Evolutionary conservation across 73 alveolate species (phyloP).

Genomic region (Strombidium stylifer): DNA sequence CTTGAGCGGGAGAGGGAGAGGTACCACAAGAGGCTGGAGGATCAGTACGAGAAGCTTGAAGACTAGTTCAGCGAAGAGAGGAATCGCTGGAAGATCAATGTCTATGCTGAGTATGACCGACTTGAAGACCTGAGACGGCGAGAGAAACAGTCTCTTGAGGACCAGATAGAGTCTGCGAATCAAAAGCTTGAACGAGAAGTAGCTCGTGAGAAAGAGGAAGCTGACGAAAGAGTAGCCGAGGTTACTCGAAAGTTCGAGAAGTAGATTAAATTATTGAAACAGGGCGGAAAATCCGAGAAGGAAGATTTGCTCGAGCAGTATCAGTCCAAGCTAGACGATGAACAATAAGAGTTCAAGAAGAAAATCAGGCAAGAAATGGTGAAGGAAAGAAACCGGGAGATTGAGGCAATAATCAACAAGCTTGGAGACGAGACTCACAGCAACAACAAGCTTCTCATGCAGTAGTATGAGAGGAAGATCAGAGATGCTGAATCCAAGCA

Average conservation of each 20-base stretch:
- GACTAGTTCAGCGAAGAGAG: slow-evolving; percentile 52
- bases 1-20: slow-evolving; percentile 85
- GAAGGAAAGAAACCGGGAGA: slow-evolving; percentile 31
- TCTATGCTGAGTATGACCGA: slow-evolving; percentile 42
- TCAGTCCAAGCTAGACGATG: slow-evolving; percentile 30
- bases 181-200: slow-evolving; percentile 31
- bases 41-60: slow-evolving; percentile 65
- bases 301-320: slow-evolving; percentile 46
- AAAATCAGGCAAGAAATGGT: slow-evolving; percentile 30
- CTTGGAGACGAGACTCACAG: slow-evolving; percentile 37
- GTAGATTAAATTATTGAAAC: slow-evolving; percentile 10
- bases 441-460: slow-evolving; percentile 1
- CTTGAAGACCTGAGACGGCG: slow-evolving; percentile 27
- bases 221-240: slow-evolving; percentile 36
- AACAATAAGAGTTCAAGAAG: slow-evolving; percentile 22
- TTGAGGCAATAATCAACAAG: slow-evolving; percentile 39
- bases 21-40: slow-evolving; percentile 55
- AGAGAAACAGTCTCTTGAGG: slow-evolving; percentile 37
- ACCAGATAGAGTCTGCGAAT: neutral
- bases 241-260: neutral
- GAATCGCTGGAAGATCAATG: slow-evolving; percentile 31
- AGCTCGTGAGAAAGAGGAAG: neutral
- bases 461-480: slow-evolving; percentile 16
- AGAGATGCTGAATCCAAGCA: slow-evolving; percentile 33
- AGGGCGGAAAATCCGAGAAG: slow-evolving; percentile 15